These are phyloP conservation scores for Microsporum canis DNA, from an alignment of 2,329 filamentous ascomycete genomes.

Conservation along the genomic window DNA sequence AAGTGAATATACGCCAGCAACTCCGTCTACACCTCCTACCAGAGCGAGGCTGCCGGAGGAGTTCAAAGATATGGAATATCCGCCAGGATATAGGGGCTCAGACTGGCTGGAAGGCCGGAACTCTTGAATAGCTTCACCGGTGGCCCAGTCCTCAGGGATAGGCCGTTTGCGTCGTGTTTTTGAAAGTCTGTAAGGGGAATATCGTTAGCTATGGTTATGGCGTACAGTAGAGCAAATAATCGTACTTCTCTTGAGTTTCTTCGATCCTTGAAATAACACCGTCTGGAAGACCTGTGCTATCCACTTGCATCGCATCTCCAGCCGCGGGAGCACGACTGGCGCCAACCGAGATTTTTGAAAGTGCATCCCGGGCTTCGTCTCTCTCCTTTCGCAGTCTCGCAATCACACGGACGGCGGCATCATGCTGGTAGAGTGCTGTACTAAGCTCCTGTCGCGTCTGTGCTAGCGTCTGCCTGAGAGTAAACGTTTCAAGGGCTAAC, in stretches of 20 bases:
- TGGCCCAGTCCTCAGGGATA: constrained; percentile 74
- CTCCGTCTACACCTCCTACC: constrained; percentile 62
- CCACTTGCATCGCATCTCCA: constrained; percentile 87
- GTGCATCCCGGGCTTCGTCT: constrained; percentile 79
- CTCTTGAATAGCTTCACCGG: constrained; percentile 55
- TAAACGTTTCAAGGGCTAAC: constrained; percentile 81
- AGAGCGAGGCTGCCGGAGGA: constrained; percentile 54
- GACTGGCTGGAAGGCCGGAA: constrained; percentile 46
- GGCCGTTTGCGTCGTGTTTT: constrained; percentile 83
- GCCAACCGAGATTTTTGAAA: constrained; percentile 72
- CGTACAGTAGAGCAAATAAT: background rate
- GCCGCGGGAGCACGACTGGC: constrained; percentile 40
- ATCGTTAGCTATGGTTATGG: constrained; percentile 15
- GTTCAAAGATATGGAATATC: constrained; percentile 48
- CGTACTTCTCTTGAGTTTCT: constrained; percentile 63
- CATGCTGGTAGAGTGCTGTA: constrained; percentile 89
- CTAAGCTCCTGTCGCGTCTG: constrained; percentile 89
- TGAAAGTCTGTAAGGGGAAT: constrained; percentile 52
- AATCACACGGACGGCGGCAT: constrained; percentile 92
- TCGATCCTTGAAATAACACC: constrained; percentile 63
- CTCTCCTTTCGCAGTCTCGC: constrained; percentile 80
- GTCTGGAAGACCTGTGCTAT: constrained; percentile 64
- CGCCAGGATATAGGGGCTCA: constrained; percentile 49
- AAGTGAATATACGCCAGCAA: constrained; percentile 68
- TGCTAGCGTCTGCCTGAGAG: constrained; percentile 74